phyloP scores from a whole-genome alignment of 2,329 filamentous ascomycete species.

The Hawksworthiomyces lignivorus region DNA sequence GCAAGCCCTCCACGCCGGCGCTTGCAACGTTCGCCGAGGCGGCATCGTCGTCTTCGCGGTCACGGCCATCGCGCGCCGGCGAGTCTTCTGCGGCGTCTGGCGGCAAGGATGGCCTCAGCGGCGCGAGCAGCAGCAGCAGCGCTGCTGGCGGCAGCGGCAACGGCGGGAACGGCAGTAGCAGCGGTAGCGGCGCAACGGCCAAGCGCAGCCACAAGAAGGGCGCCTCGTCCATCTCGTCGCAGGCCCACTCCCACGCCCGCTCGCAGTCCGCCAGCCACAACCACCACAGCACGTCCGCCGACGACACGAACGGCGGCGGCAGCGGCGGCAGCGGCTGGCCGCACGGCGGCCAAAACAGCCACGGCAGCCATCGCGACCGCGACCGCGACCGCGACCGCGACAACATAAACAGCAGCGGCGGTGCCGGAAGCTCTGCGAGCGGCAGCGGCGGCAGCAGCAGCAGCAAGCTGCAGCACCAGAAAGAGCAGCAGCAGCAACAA shows the following conservation, averaged over 20 bases:
- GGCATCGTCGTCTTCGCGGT: constrained; percentile 31
- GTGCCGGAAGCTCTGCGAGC: constrained; percentile 3
- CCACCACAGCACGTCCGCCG: neutral
- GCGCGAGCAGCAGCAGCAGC: neutral
- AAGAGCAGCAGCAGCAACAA: constrained; percentile 9
- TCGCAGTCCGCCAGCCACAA: constrained; percentile 24
- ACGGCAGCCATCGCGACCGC: no score
- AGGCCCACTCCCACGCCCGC: constrained; percentile 19
- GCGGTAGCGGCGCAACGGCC: constrained; percentile 22
- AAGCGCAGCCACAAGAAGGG: constrained; percentile 56
- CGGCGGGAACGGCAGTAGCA: constrained; percentile 6
- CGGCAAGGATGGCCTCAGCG: neutral
- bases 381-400: constrained; percentile 8
- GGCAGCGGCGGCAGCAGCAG: constrained; percentile 1
- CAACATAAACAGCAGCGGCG: constrained; percentile 10
- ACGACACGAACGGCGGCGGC: constrained; percentile 18
- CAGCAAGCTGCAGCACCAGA: constrained; percentile 5
- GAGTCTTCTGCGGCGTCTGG: constrained; percentile 18
- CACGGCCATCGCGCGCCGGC: constrained; percentile 44
- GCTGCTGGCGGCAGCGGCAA: neutral
- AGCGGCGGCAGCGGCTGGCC: constrained; percentile 8
- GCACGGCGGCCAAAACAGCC: no score
- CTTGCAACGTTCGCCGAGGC: constrained; percentile 52
- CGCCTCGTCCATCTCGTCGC: constrained; percentile 27
- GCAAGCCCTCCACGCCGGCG: constrained; percentile 59